Evolutionary conservation across 129 eudicot genomes (phyloP), one percentile per base, ranked within the genome.

Genomic region (Tagetes patula): DNA sequence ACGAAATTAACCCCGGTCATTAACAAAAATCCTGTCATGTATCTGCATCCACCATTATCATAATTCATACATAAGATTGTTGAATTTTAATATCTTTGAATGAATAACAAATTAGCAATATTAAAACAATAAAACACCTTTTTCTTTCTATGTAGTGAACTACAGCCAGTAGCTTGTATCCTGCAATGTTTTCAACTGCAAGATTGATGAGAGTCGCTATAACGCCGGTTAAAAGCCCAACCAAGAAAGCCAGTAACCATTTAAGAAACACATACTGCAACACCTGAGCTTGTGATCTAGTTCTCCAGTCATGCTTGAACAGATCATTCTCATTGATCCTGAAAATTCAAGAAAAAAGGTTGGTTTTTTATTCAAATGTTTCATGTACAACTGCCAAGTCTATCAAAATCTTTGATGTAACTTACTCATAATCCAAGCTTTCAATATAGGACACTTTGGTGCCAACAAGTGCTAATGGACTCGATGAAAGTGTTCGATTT

Each of bases 241-340:
- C 91, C 10, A 94, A 79, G 84, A 90, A 94, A 50, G 96, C 96
- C 48, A 94, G 65, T 73, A 78, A 62, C 98, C 98, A 94, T 75
- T 94, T 94, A 70, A 83, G 72, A 81, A 90, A 87, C 49, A 94
- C 73, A 52, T 94, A 94, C 81, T 94, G 96, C 74, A 90, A 77
- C 58, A 94, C 96, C 81, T 94, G 90, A 45, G 78, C 75, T 75
- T 67, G 88, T 58, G 96, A 87, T 90, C 98, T 88, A 81, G 89
- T 94, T 86, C 98, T 90, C 98, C 98, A 94, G 50, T 94, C 96
- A 65, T 94, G 98, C 89, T 88, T 94, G 82, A 94, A 94, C 49
- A 94, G 83, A 82, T 94, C 98, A 73, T 94, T 94, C 84, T 94
- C 98, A 75, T 90, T 94, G 62, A 94, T 89, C 86, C 98, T 94